Conservation (phyloP, 163 green algal species). For the Prototheca stagnorum region DNA sequence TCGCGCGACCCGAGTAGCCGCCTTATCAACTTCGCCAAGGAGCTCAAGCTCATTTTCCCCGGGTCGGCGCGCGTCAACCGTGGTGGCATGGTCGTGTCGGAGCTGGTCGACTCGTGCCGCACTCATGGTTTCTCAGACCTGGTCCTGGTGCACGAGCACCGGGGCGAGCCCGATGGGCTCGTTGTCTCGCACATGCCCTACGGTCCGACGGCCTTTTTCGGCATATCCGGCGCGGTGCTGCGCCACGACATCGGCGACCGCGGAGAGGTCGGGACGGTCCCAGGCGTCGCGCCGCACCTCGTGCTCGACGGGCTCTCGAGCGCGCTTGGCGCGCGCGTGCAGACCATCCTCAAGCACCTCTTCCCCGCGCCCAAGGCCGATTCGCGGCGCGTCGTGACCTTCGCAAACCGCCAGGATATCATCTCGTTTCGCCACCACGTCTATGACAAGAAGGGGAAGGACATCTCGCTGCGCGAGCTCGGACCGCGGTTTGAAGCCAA, state of each 20-base stretch:
- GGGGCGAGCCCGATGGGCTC: constrained; percentile 81
- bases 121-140: constrained; percentile 90
- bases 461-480: constrained; percentile 60
- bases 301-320: constrained; percentile 86
- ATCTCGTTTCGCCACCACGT: constrained; percentile 92
- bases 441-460: constrained; percentile 64
- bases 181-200: constrained; percentile 95
- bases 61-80: constrained; percentile 88
- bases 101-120: constrained; percentile 82
- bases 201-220: constrained; percentile 96
- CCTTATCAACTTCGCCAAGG: constrained; percentile 91
- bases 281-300: constrained; percentile 86
- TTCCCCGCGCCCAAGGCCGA: constrained; percentile 72
- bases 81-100: constrained; percentile 54
- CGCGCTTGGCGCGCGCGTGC: constrained; percentile 41
- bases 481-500: constrained; percentile 83
- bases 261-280: constrained; percentile 69
- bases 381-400: constrained; percentile 74
- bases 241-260: constrained; percentile 96
- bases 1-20: constrained; percentile 71
- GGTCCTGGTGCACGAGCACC: constrained; percentile 92
- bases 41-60: constrained; percentile 90
- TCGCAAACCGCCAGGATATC: constrained; percentile 73
- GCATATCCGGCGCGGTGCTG: constrained; percentile 83
- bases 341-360: constrained; percentile 81